A percentile compares a stretch with the other conserved stretches of the same genome.
These are phyloP conservation scores for Pluteus cervinus DNA, from an alignment of 768 basidiomycete species.

Conservation along the genomic window DNA sequence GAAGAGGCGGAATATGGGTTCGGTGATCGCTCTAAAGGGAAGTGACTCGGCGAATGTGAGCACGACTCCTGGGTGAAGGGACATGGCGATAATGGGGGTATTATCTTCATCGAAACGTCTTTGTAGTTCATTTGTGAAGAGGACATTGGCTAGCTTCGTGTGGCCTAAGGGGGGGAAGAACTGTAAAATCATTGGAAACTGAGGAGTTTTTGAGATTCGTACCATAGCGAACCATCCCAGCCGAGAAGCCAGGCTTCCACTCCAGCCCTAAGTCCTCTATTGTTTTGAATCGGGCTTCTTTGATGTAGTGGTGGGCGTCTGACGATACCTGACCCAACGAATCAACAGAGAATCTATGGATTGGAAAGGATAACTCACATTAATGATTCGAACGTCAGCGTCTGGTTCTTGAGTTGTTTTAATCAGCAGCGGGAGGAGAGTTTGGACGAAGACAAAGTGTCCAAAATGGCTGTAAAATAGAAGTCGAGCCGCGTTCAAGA, in stretches of 20 bases:
- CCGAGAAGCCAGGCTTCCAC: conserved; percentile 16
- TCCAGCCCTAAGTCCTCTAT: conserved; percentile 30
- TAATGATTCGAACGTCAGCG: conserved; percentile 57
- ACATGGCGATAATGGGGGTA: conserved; percentile 29
- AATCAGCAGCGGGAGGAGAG: conserved; percentile 46
- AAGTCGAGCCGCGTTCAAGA: not conserved
- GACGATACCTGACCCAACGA: conserved; percentile 25
- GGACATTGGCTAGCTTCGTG: conserved; percentile 45
- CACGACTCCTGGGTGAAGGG: conserved; percentile 37
- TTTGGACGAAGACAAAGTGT: conserved; percentile 48
- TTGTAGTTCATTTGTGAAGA: conserved; percentile 48
- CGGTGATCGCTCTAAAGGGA: conserved; percentile 6
- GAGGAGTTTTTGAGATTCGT: conserved; percentile 3
- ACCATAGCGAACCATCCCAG: conserved; percentile 26
- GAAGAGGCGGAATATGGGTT: conserved; percentile 7
- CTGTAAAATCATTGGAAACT: not conserved
- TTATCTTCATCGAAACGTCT: conserved; percentile 30
- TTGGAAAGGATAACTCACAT: conserved; percentile 29
- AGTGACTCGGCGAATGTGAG: conserved; percentile 18
- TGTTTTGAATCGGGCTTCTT: conserved; percentile 18
- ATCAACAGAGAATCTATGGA: not conserved
- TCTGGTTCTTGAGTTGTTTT: conserved; percentile 39
- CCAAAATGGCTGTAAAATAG: conserved; percentile 41
- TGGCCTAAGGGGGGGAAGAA: conserved; percentile 24
- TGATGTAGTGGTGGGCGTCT: conserved; percentile 14